Conservation (phyloP, 2,329 filamentous ascomycete genomes). For the Fusarium robinianum region DNA sequence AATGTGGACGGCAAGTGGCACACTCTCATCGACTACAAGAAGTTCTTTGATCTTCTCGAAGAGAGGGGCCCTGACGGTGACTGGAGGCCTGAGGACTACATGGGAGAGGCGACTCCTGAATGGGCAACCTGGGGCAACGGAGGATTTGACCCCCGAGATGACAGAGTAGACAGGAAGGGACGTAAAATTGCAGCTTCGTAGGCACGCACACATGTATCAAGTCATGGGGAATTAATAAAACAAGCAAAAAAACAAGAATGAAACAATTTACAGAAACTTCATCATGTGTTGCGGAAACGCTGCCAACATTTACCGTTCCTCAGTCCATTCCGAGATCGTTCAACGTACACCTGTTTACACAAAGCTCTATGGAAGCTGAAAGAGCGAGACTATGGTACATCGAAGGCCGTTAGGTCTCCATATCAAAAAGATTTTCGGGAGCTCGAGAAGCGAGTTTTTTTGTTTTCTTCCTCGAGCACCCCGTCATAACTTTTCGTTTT, state of each 20-base stretch:
- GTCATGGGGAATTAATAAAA: slow-evolving; percentile 11
- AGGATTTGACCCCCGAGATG: slow-evolving; percentile 89
- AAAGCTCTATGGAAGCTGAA: slow-evolving; percentile 46
- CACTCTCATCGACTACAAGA: slow-evolving; percentile 86
- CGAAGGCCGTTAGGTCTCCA: slow-evolving; percentile 40
- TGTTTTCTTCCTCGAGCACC: too few species aligned
- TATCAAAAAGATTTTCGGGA: slow-evolving; percentile 26
- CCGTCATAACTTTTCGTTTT: too few species aligned
- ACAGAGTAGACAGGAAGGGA: slow-evolving; percentile 85
- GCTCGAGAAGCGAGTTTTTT: slow-evolving; percentile 16
- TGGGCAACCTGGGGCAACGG: slow-evolving; percentile 96
- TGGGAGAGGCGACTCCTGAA: slow-evolving; percentile 80
- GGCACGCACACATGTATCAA: too few species aligned
- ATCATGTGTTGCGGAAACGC: slow-evolving; percentile 39
- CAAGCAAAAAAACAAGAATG: slow-evolving; percentile 13
- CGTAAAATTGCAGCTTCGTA: slow-evolving; percentile 57
- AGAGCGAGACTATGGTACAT: slow-evolving; percentile 50
- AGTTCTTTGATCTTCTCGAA: slow-evolving; percentile 85
- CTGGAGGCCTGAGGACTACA: slow-evolving; percentile 89
- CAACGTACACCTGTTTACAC: slow-evolving; percentile 48
- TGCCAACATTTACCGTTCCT: slow-evolving; percentile 41
- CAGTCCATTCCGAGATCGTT: slow-evolving; percentile 38
- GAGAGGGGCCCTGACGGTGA: slow-evolving; percentile 65
- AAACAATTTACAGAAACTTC: slow-evolving; percentile 30
- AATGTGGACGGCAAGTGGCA: slow-evolving; percentile 79